A percentile compares a stretch with the other conserved stretches of the same genome.
Evolutionary conservation across 2,329 filamentous ascomycete species (phyloP).

Genomic region (Trichoderma sp.): DNA sequence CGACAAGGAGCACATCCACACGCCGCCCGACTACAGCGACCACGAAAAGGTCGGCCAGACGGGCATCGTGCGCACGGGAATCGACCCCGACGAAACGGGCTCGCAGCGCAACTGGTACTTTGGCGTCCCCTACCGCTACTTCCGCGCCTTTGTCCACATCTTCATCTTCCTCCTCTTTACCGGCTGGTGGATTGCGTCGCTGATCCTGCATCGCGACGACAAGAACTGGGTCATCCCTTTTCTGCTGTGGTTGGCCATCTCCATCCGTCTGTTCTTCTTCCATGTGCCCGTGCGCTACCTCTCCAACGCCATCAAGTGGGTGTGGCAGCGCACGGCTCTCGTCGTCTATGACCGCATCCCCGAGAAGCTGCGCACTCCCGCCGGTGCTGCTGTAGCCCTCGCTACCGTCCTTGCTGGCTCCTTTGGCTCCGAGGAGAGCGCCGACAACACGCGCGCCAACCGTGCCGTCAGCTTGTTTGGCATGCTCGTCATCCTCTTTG

Average conservation of each 20-base stretch:
- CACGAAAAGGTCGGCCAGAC: constrained; percentile 39
- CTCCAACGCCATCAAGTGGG: constrained; percentile 63
- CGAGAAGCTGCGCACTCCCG: constrained; percentile 61
- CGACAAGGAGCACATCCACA: constrained; percentile 29
- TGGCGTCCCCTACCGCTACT: constrained; percentile 46
- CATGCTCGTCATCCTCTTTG: constrained; percentile 66
- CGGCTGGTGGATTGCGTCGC: constrained; percentile 74
- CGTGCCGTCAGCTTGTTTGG: constrained; percentile 81
- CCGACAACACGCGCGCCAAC: constrained; percentile 77
- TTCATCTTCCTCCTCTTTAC: constrained; percentile 48
- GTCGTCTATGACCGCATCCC: constrained; percentile 64
- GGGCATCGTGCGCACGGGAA: constrained; percentile 35
- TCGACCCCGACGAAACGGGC: constrained; percentile 29
- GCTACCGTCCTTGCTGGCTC: constrained; percentile 75
- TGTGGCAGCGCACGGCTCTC: constrained; percentile 68
- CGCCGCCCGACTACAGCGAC: constrained; percentile 43
- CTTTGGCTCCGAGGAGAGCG: constrained; percentile 69
- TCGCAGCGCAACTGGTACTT: constrained; percentile 27
- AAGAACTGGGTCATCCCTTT: constrained; percentile 84
- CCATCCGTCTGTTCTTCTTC: constrained; percentile 72
- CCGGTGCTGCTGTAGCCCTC: constrained; percentile 65
- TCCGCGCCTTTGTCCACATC: constrained; percentile 49
- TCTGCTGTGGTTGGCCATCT: constrained; percentile 74
- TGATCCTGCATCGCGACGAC: constrained; percentile 71
- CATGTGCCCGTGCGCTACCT: constrained; percentile 69